These are phyloP conservation scores for Colletotrichum filicis DNA, from an alignment of 2,329 filamentous ascomycete genomes.

Conservation along the genomic window DNA sequence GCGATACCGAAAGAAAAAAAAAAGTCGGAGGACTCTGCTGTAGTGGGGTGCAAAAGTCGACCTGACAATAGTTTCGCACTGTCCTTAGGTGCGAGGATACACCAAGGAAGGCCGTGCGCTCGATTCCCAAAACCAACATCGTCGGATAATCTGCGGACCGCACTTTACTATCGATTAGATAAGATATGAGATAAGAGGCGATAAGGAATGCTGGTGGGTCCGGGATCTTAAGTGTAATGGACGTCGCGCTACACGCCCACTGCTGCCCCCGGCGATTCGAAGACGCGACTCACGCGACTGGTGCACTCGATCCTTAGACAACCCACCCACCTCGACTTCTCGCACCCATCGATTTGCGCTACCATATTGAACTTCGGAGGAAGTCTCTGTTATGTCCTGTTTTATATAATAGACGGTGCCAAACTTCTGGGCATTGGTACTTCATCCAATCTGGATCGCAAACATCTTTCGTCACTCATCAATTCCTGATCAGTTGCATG, in stretches of 20 bases:
- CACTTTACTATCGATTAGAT: conserved; percentile 9
- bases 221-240: conserved; percentile 18
- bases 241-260: conserved; percentile 32
- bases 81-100: not conserved
- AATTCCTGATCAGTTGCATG: conserved; percentile 13
- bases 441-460: not conserved
- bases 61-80: not conserved
- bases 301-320: conserved; percentile 6
- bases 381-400: not conserved
- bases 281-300: conserved; percentile 30
- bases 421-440: not conserved
- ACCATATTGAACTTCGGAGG: not conserved
- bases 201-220: not conserved
- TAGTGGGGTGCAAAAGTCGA: conserved; percentile 23
- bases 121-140: not conserved
- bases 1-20: conserved; percentile 31
- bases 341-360: not conserved
- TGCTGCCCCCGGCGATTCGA: conserved; percentile 1
- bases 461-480: not conserved
- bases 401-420: not conserved
- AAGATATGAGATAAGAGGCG: not conserved
- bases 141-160: conserved; percentile 16
- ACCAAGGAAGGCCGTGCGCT: not conserved
- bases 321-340: conserved; percentile 15
- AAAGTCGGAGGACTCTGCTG: conserved; percentile 25